Percentiles rank a stretch among this genome's conserved stretches.
phyloP scores from a whole-genome alignment of 768 basidiomycete species.

The Russula griseocarnosa region DNA sequence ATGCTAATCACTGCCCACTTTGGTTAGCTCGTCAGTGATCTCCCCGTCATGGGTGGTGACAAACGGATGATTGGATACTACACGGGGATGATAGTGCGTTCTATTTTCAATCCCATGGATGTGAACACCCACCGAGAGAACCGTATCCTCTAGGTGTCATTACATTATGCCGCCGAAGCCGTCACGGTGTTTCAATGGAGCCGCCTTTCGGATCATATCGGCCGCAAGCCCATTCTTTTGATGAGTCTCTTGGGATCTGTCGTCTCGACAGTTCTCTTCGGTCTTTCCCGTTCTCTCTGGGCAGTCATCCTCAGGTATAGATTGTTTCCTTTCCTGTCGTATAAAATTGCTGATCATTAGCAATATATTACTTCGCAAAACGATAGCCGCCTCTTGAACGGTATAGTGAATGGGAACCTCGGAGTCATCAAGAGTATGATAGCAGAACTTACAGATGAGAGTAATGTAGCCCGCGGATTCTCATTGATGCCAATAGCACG shows the following conservation, averaged over 20 bases:
- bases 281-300: slow-evolving; percentile 37
- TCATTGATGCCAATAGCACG: slow-evolving; percentile 35
- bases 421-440: slow-evolving; percentile 37
- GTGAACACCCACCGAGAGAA: not conserved
- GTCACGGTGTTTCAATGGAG: slow-evolving; percentile 48
- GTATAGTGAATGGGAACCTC: slow-evolving; percentile 7
- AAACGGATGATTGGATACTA: slow-evolving; percentile 47
- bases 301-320: slow-evolving; percentile 33
- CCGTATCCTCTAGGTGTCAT: slow-evolving; percentile 38
- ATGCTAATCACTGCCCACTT: not conserved
- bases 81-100: slow-evolving; percentile 46
- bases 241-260: slow-evolving; percentile 36
- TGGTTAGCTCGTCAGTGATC: slow-evolving; percentile 43
- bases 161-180: slow-evolving; percentile 47
- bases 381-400: slow-evolving; percentile 8
- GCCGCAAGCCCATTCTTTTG: slow-evolving; percentile 49
- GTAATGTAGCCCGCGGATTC: slow-evolving; percentile 48
- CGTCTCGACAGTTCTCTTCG: slow-evolving; percentile 37
- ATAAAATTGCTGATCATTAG: not conserved
- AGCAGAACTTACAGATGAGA: slow-evolving; percentile 60
- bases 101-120: not conserved
- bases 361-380: too few relatives aligned
- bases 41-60: slow-evolving; percentile 43
- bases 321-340: too few relatives aligned
- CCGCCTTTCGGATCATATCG: slow-evolving; percentile 45